Evolutionary conservation across 495 filamentous ascomycete genomes (phyloP).

Genomic region (Coniosporium apollinis): DNA sequence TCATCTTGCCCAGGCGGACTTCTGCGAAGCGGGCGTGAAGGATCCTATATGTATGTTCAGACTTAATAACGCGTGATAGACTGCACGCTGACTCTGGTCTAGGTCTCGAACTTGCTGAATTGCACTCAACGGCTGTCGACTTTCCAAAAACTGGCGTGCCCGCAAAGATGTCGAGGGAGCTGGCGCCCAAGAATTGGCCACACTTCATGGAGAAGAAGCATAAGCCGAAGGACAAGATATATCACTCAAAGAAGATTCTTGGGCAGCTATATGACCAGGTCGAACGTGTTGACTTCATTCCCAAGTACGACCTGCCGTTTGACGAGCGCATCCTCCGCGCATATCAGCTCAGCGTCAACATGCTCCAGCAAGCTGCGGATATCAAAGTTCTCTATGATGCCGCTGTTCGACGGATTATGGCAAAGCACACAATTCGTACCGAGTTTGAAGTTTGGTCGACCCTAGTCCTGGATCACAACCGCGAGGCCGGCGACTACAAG

Average conservation of each 20-base stretch:
- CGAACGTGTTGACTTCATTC: conserved; percentile 48
- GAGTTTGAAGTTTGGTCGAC: conserved; percentile 87
- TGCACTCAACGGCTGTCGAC: conserved; percentile 87
- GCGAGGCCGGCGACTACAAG: conserved; percentile 57
- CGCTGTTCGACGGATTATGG: conserved; percentile 63
- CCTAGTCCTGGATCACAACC: conserved; percentile 59
- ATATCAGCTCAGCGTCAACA: conserved; percentile 33
- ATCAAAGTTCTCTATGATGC: conserved; percentile 68
- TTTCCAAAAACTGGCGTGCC: conserved; percentile 78
- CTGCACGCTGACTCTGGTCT: not conserved
- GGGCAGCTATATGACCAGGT: conserved; percentile 71
- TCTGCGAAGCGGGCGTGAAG: conserved; percentile 41
- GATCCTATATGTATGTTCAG: conserved; percentile 43
- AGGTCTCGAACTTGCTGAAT: conserved; percentile 50
- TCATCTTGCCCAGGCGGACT: conserved; percentile 67
- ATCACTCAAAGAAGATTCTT: conserved; percentile 54
- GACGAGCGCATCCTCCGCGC: conserved; percentile 59
- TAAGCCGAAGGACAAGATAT: conserved; percentile 33
- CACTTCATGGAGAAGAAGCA: conserved; percentile 79
- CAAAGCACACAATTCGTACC: conserved; percentile 66
- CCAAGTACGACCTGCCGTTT: conserved; percentile 51
- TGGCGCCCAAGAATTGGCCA: conserved; percentile 49
- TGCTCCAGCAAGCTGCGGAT: conserved; percentile 39
- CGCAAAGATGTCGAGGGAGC: conserved; percentile 44
- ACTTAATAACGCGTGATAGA: no score